A percentile compares a stretch with the other conserved stretches of the same genome.
phyloP scores from a whole-genome alignment of 1,284 basidiomycete species.

The Trametes polyzona region DNA sequence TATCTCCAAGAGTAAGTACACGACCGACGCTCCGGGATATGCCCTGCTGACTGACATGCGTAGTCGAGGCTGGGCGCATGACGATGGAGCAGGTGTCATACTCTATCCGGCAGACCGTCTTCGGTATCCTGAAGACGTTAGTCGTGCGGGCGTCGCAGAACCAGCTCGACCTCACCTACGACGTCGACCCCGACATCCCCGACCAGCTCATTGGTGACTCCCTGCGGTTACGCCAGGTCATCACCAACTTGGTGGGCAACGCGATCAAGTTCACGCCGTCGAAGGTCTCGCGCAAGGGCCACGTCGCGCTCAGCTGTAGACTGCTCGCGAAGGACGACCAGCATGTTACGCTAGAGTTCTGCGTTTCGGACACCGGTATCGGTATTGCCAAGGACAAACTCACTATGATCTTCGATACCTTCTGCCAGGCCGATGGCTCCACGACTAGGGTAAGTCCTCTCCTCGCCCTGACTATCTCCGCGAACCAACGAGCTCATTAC shows the following conservation, averaged over 20 bases:
- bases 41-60: conserved; percentile 9
- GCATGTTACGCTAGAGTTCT: conserved; percentile 93
- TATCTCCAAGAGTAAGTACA: conserved; percentile 90
- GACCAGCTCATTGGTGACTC: conserved; percentile 98
- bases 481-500: neutral
- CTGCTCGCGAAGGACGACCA: conserved; percentile 76
- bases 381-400: conserved; percentile 99
- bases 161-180: conserved; percentile 96
- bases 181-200: conserved; percentile 94
- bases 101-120: conserved; percentile 96
- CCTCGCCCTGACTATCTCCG: neutral
- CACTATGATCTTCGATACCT: conserved; percentile 99
- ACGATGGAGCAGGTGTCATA: conserved; percentile 99
- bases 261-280: conserved; percentile 95
- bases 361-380: conserved; percentile 97
- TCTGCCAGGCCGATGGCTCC: conserved; percentile 97
- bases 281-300: conserved; percentile 79
- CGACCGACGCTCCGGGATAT: neutral
- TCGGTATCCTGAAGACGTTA: conserved; percentile 97
- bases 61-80: conserved; percentile 98
- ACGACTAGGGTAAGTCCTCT: conserved; percentile 73
- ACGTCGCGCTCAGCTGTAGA: conserved; percentile 89
- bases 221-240: conserved; percentile 89
- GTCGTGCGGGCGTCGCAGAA: conserved; percentile 98
- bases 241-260: conserved; percentile 94